phyloP scores from a whole-genome alignment of 306 rosid species.

The Cercis canadensis region DNA sequence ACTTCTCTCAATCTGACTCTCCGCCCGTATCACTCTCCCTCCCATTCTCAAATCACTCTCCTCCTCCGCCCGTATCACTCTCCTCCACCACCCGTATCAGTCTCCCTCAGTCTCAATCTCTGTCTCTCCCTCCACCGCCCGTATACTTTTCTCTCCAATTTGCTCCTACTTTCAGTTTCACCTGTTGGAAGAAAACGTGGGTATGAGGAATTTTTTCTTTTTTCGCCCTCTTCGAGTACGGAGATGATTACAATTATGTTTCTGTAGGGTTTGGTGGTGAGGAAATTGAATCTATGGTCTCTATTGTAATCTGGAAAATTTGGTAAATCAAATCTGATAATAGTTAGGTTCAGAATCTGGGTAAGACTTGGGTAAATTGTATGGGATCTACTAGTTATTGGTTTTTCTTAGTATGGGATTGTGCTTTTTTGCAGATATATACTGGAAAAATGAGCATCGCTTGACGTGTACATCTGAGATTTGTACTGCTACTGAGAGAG shows the following conservation, averaged over 20 bases:
- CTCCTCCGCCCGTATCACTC: too few relatives aligned
- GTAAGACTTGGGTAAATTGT: neutral
- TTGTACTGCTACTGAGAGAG: conserved; percentile 96
- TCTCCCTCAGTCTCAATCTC: too few relatives aligned
- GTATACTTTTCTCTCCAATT: conserved; percentile 30
- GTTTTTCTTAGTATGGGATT: conserved; percentile 40
- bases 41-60: too few relatives aligned
- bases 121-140: too few relatives aligned
- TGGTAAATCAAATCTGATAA: neutral
- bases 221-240: neutral
- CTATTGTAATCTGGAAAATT: neutral
- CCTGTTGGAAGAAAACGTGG: neutral
- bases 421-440: conserved; percentile 59
- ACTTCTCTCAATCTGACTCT: too few relatives aligned
- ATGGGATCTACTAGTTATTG: conserved; percentile 8
- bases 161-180: neutral
- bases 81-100: too few relatives aligned
- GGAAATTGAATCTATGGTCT: conserved; percentile 23
- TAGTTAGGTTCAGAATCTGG: conserved; percentile 23
- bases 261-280: conserved; percentile 15
- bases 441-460: conserved; percentile 95
- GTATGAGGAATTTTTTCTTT: conserved; percentile 15
- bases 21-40: too few relatives aligned
- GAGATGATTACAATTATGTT: conserved; percentile 12
- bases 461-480: conserved; percentile 80